A percentile compares a stretch with the other conserved stretches of the same genome.
These are phyloP conservation scores for Pseudogymnoascus sp. DNA, from an alignment of 2,329 filamentous ascomycete genomes.

Conservation along the genomic window DNA sequence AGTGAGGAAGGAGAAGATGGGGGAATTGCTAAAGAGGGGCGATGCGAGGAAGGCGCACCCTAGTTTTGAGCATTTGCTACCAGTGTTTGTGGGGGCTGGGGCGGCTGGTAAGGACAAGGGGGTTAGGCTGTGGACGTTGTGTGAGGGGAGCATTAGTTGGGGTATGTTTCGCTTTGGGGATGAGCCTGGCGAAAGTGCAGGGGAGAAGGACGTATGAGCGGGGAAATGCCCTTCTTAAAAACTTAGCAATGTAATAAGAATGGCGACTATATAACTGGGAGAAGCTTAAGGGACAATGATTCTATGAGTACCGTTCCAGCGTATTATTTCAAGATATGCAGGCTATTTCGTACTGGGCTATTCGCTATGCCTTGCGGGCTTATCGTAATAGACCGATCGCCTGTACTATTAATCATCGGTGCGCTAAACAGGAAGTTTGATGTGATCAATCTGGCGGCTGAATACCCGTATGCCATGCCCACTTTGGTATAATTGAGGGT, in stretches of 20 bases:
- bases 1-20: conserved; percentile 37
- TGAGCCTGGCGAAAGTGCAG: neutral
- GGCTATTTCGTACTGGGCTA: neutral
- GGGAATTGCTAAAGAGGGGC: conserved; percentile 37
- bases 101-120: conserved; percentile 43
- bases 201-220: neutral
- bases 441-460: neutral
- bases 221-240: neutral
- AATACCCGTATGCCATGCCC: neutral
- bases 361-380: neutral
- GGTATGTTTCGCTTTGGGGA: conserved; percentile 43
- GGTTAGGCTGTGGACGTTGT: conserved; percentile 37
- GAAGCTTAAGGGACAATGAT: neutral
- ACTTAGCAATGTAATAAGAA: conserved; percentile 60
- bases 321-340: neutral
- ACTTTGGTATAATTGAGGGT: neutral
- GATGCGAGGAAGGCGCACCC: conserved; percentile 57
- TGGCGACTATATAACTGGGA: conserved; percentile 39
- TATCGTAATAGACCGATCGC: too few relatives aligned
- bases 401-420: too few relatives aligned
- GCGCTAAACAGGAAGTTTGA: too few relatives aligned
- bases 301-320: neutral
- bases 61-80: conserved; percentile 55
- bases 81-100: conserved; percentile 50
- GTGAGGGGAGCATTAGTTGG: conserved; percentile 46